Evolutionary conservation across 257 asterid species (phyloP), one percentile per base, ranked within the genome.

Genomic region (Primulina tabacum): DNA sequence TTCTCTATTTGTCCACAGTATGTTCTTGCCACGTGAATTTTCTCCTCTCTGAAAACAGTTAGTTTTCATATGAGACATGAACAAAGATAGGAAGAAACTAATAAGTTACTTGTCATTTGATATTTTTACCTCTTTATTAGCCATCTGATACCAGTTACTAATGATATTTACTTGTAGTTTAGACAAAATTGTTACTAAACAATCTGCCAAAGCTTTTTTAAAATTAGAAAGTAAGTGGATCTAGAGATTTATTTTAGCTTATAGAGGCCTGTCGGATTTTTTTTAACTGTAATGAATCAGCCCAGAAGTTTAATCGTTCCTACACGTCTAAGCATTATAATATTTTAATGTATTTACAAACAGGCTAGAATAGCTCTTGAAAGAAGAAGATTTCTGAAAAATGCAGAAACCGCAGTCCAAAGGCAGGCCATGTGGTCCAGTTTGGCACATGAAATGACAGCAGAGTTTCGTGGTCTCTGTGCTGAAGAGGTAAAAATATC

Each of bases 341-440:
- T 24, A 33, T 56, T 65, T 24, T 38, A 61, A 24, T 72, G 58
- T 74, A 69, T 69, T 75, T 55, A 64, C 70, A 40, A 71, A 64
- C 90, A 93, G 98, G 98, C 96, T 68, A 90, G 98, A 83, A 87
- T 93, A 78, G 97, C 98, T 74, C 97, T 93, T 75, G 98, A 93
- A 82, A 89, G 98, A 87, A 82, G 96, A 77, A 85, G 84, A 60
- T 93, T 93, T 89, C 81, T 93, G 79, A 85, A 89, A 77, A 90
- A 90, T 84, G 97, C 98, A 61, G 97, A 90, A 80, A 90, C 96
- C 58, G 98, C 97, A 61, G 97, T 93, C 72, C 96, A 81, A 70
- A 89, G 95, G 73, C 97, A 93, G 83, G 97, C 88, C 17, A 81
- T 89, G 83, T 93, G 98, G 98, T 93, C 98, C 73, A 87, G 82